Base-by-base conservation (phyloP, 2,329 filamentous ascomycete species). In the Chaetomiaceae sp. region DNA sequence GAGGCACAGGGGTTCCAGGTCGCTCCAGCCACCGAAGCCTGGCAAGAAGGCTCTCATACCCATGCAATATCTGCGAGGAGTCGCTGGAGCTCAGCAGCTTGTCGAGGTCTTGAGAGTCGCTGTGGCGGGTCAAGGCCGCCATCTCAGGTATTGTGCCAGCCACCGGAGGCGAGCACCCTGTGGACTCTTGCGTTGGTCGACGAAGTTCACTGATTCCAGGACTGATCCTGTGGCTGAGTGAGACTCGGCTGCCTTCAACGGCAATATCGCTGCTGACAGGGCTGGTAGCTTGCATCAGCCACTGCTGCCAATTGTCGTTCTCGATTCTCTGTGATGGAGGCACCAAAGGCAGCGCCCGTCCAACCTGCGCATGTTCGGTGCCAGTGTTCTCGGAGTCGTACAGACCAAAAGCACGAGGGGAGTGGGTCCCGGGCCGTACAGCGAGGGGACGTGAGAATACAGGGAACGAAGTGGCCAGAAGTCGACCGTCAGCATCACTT, bases 281-380 rank as follows among this genome's bases (percentile, higher is more conserved):
- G 38, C 53, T 53, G 36, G 39, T 51, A 8, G 53, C 41, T 6
- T 42, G 36, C n/a, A 38, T 42, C n/a, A 60, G 47, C 39, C 57
- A 61, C 0, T 18, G 42, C 22, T 48, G 56, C 59, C 60, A 63
- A 7, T n/a, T 44, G n/a, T 42, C 36, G 20, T 62, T 62, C 20
- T 58, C 51, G n/a, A 43, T 42, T 27, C 49, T 49, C 30, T 57
- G 50, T 8, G 58, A 57, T 4, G 46, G n/a, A 6, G 57, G 45
- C 2, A 60, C 38, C 0, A 49, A 40, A 0, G 55, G 50, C 3
- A 29, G 29, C 6, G 26, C 40, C 11, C 36, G 38, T 15, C 60
- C 60, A 42, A 59, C 46, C 29, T 55, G 58, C 10, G 59, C 62
- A 8, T 56, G 19, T 8, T 43, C 55, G 22, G 58, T 64, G 15